phyloP scores from a whole-genome alignment of 331 rosid genomes.

The Quercus tomentella region DNA sequence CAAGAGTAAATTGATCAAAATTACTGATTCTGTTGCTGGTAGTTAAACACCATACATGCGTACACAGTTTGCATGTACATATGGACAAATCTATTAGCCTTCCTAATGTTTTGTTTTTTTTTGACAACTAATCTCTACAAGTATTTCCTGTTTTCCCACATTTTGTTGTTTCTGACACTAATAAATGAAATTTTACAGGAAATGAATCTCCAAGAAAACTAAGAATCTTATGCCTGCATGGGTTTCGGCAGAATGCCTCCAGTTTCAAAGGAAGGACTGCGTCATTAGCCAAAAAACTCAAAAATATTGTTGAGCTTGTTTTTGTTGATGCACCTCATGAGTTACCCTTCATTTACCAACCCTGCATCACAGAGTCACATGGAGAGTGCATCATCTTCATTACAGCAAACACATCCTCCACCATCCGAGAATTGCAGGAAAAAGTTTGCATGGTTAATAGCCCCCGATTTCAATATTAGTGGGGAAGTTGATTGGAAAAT shows the following conservation, averaged over 20 bases:
- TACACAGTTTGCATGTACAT: neutral
- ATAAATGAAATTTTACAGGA: conserved; percentile 38
- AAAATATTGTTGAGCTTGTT: conserved; percentile 59
- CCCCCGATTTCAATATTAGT: conserved; percentile 33
- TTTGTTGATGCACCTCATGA: conserved; percentile 84
- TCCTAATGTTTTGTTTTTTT: neutral
- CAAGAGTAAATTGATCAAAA: neutral
- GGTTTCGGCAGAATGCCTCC: conserved; percentile 91
- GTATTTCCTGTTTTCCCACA: neutral
- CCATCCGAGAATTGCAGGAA: conserved; percentile 55
- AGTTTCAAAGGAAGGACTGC: conserved; percentile 87
- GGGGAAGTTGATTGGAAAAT: conserved; percentile 49
- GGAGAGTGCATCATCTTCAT: conserved; percentile 23
- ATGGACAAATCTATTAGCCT: neutral
- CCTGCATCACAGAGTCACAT: conserved; percentile 5
- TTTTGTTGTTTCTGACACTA: conserved; percentile 11
- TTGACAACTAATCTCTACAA: neutral
- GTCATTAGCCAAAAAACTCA: conserved; percentile 83
- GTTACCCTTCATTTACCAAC: conserved; percentile 75
- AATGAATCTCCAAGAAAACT: conserved; percentile 47
- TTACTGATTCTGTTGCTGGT: neutral
- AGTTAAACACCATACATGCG: too few species aligned
- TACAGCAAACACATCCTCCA: conserved; percentile 41
- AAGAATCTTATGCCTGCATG: conserved; percentile 85
- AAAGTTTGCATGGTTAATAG: conserved; percentile 80